These are phyloP conservation scores for Quercus suber DNA, from an alignment of 306 rosid species.

Conservation along the genomic window DNA sequence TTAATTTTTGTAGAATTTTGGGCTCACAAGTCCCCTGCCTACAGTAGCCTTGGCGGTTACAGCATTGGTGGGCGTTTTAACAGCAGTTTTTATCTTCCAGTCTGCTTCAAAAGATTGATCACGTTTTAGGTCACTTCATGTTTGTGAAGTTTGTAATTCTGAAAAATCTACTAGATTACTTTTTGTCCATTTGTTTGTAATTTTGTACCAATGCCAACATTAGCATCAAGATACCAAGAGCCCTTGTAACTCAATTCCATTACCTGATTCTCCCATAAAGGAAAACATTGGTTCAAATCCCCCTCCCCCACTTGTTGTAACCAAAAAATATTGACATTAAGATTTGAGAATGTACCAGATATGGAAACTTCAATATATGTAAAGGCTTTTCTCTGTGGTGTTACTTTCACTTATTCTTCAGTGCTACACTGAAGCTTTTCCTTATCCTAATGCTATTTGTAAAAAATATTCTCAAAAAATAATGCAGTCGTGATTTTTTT, in stretches of 20 bases:
- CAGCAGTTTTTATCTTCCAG: conserved; percentile 84
- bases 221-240: neutral
- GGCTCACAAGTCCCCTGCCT: conserved; percentile 67
- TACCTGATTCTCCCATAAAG: no score
- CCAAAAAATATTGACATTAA: conserved; percentile 19
- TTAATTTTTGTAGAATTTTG: conserved; percentile 71
- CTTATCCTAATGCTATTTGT: neutral
- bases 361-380: conserved; percentile 2
- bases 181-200: conserved; percentile 30
- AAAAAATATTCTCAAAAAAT: neutral
- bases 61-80: conserved; percentile 77
- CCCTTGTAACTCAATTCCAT: no score
- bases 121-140: neutral
- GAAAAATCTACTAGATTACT: conserved; percentile 15
- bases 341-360: conserved; percentile 16
- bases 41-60: conserved; percentile 86
- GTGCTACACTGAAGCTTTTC: neutral
- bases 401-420: conserved; percentile 9
- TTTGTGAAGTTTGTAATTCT: conserved; percentile 35
- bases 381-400: neutral
- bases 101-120: conserved; percentile 75
- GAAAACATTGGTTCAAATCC: no score
- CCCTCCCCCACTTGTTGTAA: no score
- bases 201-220: conserved; percentile 25
- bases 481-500: neutral